Evolutionary conservation across 108 stramenopile species (phyloP).

Genomic region (Pseudonitzschia multistriata): DNA sequence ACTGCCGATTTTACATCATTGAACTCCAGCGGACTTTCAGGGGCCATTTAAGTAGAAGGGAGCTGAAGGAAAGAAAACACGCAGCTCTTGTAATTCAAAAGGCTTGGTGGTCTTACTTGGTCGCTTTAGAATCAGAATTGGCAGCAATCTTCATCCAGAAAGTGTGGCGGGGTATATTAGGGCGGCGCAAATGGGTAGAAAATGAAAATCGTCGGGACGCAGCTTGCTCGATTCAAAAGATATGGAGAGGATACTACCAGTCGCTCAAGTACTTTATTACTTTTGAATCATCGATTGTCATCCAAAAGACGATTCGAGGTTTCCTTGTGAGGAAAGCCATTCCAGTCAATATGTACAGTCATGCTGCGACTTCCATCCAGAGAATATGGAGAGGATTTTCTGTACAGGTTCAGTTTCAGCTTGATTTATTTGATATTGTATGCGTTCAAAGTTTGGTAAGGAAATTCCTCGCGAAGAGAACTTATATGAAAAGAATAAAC

Average conservation of each 20-base stretch:
- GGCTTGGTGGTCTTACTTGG: conserved; percentile 35
- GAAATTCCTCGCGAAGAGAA: conserved; percentile 24
- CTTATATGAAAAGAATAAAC: background rate
- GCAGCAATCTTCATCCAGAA: conserved; percentile 33
- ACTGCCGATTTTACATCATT: conserved; percentile 3
- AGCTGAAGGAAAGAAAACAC: background rate
- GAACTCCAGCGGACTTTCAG: conserved; percentile 33
- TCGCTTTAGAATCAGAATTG: conserved; percentile 9
- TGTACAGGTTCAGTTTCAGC: conserved; percentile 37
- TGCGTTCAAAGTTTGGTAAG: conserved; percentile 46
- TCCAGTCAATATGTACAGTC: background rate
- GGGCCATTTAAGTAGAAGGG: conserved; percentile 24
- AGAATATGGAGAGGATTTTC: conserved; percentile 44
- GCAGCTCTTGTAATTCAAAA: conserved; percentile 34
- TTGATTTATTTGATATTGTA: conserved; percentile 46
- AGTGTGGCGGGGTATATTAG: conserved; percentile 18
- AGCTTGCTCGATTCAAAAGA: conserved; percentile 44
- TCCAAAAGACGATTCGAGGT: conserved; percentile 26
- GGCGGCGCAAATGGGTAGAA: background rate
- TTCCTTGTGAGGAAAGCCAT: conserved; percentile 11
- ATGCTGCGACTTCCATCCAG: conserved; percentile 40
- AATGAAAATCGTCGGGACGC: conserved; percentile 17
- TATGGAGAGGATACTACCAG: conserved; percentile 31
- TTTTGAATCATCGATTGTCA: conserved; percentile 11
- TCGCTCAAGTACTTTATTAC: conserved; percentile 14